Percentiles rank a stretch among this genome's conserved stretches.
These are phyloP conservation scores for Aspergillus alliaceus DNA, from an alignment of 2,329 filamentous ascomycete species.

Conservation along the genomic window DNA sequence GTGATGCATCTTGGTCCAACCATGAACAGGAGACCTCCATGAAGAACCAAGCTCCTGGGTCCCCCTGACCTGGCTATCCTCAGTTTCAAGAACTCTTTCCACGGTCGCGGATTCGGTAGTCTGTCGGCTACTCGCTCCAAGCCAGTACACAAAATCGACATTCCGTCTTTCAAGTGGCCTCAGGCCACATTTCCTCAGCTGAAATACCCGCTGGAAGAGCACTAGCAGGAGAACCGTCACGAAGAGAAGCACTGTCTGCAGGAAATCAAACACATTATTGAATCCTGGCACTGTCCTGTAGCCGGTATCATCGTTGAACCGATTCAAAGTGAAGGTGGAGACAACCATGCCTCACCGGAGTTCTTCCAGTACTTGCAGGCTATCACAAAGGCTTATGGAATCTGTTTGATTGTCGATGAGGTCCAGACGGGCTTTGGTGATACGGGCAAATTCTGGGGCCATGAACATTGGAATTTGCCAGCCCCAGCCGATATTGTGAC, in stretches of 20 bases:
- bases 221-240: conserved; percentile 7
- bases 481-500: conserved; percentile 3
- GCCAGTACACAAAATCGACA: conserved; percentile 7
- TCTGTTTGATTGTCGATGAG: conserved; percentile 2
- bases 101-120: conserved; percentile 8
- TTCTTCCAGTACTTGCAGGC: conserved; percentile 4
- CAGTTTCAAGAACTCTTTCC: conserved; percentile 11
- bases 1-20: conserved; percentile 1
- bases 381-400: background rate
- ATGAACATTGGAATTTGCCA: conserved; percentile 4
- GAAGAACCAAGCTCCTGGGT: conserved; percentile 10
- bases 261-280: conserved; percentile 1
- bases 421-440: conserved; percentile 6
- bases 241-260: conserved; percentile 1
- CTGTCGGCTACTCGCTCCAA: conserved; percentile 10
- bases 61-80: conserved; percentile 9
- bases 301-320: conserved; percentile 4
- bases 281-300: conserved; percentile 6
- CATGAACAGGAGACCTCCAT: conserved; percentile 1
- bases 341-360: conserved; percentile 4
- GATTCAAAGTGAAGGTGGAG: conserved; percentile 7
- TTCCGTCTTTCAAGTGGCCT: conserved; percentile 10
- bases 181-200: conserved; percentile 7
- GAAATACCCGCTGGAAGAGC: conserved; percentile 7
- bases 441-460: conserved; percentile 8